Evolutionary conservation across 1,284 basidiomycete genomes (phyloP).

Genomic region (Sphagnurus paluster): DNA sequence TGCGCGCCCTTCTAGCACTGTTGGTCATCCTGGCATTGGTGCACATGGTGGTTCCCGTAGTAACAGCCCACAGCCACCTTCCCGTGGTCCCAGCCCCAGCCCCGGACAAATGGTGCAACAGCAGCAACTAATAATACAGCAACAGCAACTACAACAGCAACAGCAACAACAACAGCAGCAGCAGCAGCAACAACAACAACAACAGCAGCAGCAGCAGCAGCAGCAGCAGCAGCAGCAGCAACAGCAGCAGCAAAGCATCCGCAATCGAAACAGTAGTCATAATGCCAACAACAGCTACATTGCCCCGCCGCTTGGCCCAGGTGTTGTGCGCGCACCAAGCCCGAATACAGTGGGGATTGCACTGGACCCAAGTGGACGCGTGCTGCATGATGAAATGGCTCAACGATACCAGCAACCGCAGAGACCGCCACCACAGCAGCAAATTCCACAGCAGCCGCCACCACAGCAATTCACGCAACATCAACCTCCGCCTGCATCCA

Average conservation of each 20-base stretch:
- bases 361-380: slow-evolving; percentile 75
- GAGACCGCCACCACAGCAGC: slow-evolving; percentile 27
- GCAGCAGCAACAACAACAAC: too few species aligned
- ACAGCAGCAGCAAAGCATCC: slow-evolving; percentile 13
- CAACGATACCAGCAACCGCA: slow-evolving; percentile 48
- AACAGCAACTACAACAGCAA: too few species aligned
- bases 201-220: too few species aligned
- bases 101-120: too few species aligned
- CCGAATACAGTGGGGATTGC: slow-evolving; percentile 69
- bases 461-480: slow-evolving; percentile 18
- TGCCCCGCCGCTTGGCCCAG: slow-evolving; percentile 28
- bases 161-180: too few species aligned
- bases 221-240: too few species aligned
- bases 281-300: too few species aligned
- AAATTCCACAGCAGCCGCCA: slow-evolving; percentile 27
- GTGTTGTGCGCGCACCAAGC: slow-evolving; percentile 35
- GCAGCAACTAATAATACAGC: too few species aligned
- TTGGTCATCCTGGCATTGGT: slow-evolving; percentile 79
- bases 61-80: slow-evolving; percentile 60
- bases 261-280: slow-evolving; percentile 22
- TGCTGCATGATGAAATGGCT: slow-evolving; percentile 82
- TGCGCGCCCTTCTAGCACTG: slow-evolving; percentile 52
- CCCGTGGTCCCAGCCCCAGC: slow-evolving; percentile 50
- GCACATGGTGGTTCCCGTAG: slow-evolving; percentile 54
- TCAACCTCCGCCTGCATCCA: slow-evolving; percentile 19